Evolutionary conservation across 345 rosid species (phyloP), one percentile per base, ranked within the genome.

Genomic region (Citrus reticulata): DNA sequence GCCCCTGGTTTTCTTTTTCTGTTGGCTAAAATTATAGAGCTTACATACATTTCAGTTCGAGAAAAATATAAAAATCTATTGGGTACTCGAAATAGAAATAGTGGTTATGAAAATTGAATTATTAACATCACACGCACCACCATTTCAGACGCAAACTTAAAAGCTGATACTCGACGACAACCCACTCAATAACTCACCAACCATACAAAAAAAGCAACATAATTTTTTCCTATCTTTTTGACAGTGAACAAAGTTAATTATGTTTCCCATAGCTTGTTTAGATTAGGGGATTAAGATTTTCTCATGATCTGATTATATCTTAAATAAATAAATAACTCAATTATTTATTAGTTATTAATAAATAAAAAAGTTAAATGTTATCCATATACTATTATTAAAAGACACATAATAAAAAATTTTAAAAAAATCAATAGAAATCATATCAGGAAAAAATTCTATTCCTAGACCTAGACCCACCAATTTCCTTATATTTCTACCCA

Each of bases 341-440:
- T 32, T 32, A 32, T 0, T 32, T 0, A 32, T 32, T 32, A 32
- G 0, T 32, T 32, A 0, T 32, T 32, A 32, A 3, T 32, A 32
- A 32, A 32, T 3, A 30, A 30, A 30, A 0, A 30, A 30, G 0
- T 3, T 3, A 30, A 30, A 30, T 30, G 0, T 32, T 32, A 32
- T 0, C 4, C 34, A 0, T 32, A 32, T 3, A 3, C 0, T 32
- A 3, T 0, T 0, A 32, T 0, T 32, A 32, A 32, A 32, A 0
- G 0, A 32, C 0, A 32, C 4, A 32, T 32, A 0, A 0, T 0
- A 32, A 0, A 32, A 32, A 3, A 32, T 32, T 0, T 32, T 32
- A 3, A 32, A 32, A 32, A 32, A 0, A 32, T 32, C 0, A 3
- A 0, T 32, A 32, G 0, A 32, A 0, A 0, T 4, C 5, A 4